Percentiles rank a stretch among this genome's conserved stretches.
These are phyloP conservation scores for Liriodendron chinense DNA, from an alignment of 164 flowering plant species.

Conservation along the genomic window DNA sequence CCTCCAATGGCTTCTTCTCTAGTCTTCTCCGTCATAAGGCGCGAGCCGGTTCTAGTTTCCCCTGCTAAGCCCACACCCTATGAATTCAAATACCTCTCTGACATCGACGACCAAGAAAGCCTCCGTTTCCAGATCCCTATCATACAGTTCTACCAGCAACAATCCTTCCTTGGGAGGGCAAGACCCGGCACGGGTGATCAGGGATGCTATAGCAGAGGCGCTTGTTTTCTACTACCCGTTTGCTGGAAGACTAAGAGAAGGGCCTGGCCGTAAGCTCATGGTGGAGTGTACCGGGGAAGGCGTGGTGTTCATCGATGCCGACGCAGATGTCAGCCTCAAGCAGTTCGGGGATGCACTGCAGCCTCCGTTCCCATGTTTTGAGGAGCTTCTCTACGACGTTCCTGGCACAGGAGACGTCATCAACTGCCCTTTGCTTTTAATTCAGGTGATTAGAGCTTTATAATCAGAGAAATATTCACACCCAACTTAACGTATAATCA, in stretches of 20 bases:
- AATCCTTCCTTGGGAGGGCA: conserved; percentile 6
- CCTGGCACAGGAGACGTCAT: conserved; percentile 31
- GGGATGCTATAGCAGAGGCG: conserved; percentile 20
- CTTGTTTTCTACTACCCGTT: conserved; percentile 37
- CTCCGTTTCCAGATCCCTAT: conserved; percentile 27
- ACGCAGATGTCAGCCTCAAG: conserved; percentile 19
- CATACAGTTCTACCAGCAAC: conserved; percentile 13
- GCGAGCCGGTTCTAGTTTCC: conserved; percentile 10
- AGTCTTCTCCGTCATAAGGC: not conserved
- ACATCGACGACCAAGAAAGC: conserved; percentile 32
- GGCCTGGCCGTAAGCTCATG: conserved; percentile 9
- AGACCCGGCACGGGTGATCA: conserved; percentile 26
- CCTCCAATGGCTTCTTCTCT: conserved; percentile 22
- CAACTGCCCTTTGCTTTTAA: conserved; percentile 15
- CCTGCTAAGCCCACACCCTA: conserved; percentile 28
- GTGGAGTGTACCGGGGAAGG: conserved; percentile 27
- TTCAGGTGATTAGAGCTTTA: conserved; percentile 13
- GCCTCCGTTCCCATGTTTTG: conserved; percentile 39
- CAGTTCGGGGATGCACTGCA: conserved; percentile 34
- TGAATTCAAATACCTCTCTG: conserved; percentile 31
- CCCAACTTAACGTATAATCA: too few relatives aligned
- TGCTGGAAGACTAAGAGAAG: conserved; percentile 27
- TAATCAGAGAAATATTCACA: not conserved
- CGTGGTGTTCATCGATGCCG: conserved; percentile 22
- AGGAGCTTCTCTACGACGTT: conserved; percentile 40